Conservation (phyloP, 192 early-diverging fungal genomes). For the Thoreauomyces humboldtii region DNA sequence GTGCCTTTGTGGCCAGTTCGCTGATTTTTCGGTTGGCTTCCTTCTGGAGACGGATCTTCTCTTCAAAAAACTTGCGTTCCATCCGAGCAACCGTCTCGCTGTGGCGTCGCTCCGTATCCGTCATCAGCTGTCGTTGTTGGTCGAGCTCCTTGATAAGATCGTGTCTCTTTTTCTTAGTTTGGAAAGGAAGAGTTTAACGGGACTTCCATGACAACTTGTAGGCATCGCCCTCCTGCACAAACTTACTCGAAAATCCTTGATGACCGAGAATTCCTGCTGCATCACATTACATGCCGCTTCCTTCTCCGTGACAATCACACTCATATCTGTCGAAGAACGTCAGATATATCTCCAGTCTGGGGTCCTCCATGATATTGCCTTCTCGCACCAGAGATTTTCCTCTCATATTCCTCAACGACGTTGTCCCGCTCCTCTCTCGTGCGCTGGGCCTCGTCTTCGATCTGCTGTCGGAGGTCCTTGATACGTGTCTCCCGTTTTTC, state of each 20-base stretch:
- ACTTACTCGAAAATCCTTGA: conserved; percentile 63
- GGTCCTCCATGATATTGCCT: background rate
- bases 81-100: conserved; percentile 53
- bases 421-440: conserved; percentile 34
- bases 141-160: conserved; percentile 61
- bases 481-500: conserved; percentile 52
- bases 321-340: no score
- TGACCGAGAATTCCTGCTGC: conserved; percentile 61
- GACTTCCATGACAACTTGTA: no score
- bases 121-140: conserved; percentile 48
- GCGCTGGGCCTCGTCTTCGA: conserved; percentile 34
- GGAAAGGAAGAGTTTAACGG: no score
- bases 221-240: no score
- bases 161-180: conserved; percentile 52
- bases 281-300: conserved; percentile 59
- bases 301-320: conserved; percentile 48
- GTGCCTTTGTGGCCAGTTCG: conserved; percentile 61
- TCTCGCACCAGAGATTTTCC: conserved; percentile 52
- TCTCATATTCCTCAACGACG: conserved; percentile 44
- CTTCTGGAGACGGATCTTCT: conserved; percentile 64
- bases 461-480: conserved; percentile 40
- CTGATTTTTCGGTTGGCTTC: conserved; percentile 61
- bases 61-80: conserved; percentile 68
- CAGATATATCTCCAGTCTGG: no score
- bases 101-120: conserved; percentile 57